phyloP scores from a whole-genome alignment of 2,329 filamentous ascomycete species.

The Endocalyx cinctus region DNA sequence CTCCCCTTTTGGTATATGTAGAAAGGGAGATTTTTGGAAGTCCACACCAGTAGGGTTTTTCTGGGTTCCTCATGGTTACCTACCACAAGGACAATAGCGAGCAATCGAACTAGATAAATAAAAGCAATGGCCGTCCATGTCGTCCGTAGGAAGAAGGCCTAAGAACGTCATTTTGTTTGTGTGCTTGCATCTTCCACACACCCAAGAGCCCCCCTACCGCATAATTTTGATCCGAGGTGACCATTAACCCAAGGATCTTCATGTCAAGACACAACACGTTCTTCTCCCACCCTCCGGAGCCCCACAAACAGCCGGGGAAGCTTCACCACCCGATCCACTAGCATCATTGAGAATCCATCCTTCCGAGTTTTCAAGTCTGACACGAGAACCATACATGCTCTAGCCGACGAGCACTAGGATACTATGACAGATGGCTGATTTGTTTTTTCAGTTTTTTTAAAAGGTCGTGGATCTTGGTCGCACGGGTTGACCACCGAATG shows the following conservation, averaged over 20 bases:
- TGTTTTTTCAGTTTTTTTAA: no score
- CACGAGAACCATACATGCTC: no score
- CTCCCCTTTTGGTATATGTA: constrained; percentile 22
- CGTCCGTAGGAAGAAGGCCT: constrained; percentile 48
- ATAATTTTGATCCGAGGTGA: no score
- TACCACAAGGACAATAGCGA: constrained; percentile 29
- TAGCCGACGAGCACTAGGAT: no score
- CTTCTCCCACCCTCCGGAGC: no score
- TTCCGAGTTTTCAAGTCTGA: constrained; percentile 14
- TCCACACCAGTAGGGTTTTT: constrained; percentile 21
- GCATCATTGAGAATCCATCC: constrained; percentile 15
- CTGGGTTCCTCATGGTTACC: constrained; percentile 26
- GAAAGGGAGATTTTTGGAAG: constrained; percentile 23
- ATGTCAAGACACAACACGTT: constrained; percentile 17
- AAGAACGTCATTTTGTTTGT: constrained; percentile 29
- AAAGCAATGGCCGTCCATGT: constrained; percentile 45
- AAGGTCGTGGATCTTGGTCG: no score
- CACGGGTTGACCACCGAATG: constrained; percentile 21
- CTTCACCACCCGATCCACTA: constrained; percentile 18
- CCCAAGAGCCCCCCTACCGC: no score
- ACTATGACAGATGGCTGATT: no score
- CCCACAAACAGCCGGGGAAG: constrained; percentile 17
- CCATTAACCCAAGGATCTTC: no score
- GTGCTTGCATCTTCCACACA: constrained; percentile 14
- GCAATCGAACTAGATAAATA: constrained; percentile 34